phyloP scores from a whole-genome alignment of 108 stramenopile species.

The Schizochytrium sp. region DNA sequence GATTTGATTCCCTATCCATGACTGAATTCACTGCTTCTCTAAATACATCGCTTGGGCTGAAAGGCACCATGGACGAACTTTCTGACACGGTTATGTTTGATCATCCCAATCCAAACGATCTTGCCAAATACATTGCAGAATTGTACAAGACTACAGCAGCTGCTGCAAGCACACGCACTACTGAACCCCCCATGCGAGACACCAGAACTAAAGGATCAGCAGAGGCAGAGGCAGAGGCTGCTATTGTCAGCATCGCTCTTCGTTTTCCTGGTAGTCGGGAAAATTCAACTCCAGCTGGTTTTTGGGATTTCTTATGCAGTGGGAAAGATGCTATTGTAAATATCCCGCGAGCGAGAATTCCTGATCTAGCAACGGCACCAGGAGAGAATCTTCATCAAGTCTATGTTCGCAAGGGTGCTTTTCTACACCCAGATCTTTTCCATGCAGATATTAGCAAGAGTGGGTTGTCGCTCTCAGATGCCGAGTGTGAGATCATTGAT shows the following conservation, averaged over 20 bases:
- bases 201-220: not conserved
- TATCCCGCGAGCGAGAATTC: conserved; percentile 4
- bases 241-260: conserved; percentile 55
- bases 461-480: not conserved
- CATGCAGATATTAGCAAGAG: conserved; percentile 38
- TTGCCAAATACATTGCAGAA: not conserved
- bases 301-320: conserved; percentile 32
- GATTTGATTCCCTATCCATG: conserved; percentile 66
- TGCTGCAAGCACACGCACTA: not conserved
- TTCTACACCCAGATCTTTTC: conserved; percentile 61
- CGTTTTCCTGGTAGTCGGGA: conserved; percentile 56
- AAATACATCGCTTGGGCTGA: not conserved
- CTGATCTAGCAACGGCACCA: not conserved
- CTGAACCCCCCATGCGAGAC: not conserved
- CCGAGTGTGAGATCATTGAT: conserved; percentile 59
- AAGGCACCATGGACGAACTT: not conserved
- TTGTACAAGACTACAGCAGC: not conserved
- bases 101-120: conserved; percentile 51
- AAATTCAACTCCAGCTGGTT: not conserved
- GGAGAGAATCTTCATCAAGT: not conserved
- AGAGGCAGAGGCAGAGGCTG: not conserved
- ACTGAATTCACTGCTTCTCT: conserved; percentile 31
- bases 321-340: not conserved
- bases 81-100: conserved; percentile 64
- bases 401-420: conserved; percentile 9